Conservation (phyloP, 768 basidiomycete genomes). For the Mycena rosella region DNA sequence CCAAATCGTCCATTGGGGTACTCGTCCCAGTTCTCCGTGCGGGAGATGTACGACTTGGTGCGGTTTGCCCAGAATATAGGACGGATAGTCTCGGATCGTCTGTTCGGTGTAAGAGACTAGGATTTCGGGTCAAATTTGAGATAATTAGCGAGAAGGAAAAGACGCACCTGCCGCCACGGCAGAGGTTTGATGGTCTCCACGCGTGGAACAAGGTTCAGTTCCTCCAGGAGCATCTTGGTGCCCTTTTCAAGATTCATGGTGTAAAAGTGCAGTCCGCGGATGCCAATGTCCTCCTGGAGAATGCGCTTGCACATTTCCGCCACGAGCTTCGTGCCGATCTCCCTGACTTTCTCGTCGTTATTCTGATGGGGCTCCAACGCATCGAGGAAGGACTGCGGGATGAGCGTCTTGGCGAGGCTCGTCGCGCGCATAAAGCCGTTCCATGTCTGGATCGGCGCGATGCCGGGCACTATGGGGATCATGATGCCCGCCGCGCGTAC, state of each 20-base stretch:
- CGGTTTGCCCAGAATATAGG: conserved; percentile 99
- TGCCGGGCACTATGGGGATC: conserved; percentile 92
- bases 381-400: conserved; percentile 83
- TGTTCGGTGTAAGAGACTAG: conserved; percentile 91
- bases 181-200: conserved; percentile 94
- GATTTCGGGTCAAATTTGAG: conserved; percentile 29
- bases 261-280: conserved; percentile 94
- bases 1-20: conserved; percentile 99
- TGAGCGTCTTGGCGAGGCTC: conserved; percentile 79
- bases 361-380: conserved; percentile 89
- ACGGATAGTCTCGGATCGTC: conserved; percentile 92
- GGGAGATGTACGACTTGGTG: conserved; percentile 92
- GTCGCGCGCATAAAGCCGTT: conserved; percentile 93
- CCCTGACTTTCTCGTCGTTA: conserved; percentile 93
- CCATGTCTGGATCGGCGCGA: conserved; percentile 96
- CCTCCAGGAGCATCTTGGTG: conserved; percentile 94
- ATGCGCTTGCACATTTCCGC: conserved; percentile 95
- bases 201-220: conserved; percentile 88
- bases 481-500: conserved; percentile 89
- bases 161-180: conserved; percentile 92
- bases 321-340: conserved; percentile 93
- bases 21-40: conserved; percentile 99
- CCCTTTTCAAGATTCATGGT: conserved; percentile 98
- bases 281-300: conserved; percentile 81
- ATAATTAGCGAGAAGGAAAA: not conserved